A percentile compares a stretch with the other conserved stretches of the same genome.
Evolutionary conservation across 495 filamentous ascomycete species (phyloP).

Genomic region (Xylaria grammica): DNA sequence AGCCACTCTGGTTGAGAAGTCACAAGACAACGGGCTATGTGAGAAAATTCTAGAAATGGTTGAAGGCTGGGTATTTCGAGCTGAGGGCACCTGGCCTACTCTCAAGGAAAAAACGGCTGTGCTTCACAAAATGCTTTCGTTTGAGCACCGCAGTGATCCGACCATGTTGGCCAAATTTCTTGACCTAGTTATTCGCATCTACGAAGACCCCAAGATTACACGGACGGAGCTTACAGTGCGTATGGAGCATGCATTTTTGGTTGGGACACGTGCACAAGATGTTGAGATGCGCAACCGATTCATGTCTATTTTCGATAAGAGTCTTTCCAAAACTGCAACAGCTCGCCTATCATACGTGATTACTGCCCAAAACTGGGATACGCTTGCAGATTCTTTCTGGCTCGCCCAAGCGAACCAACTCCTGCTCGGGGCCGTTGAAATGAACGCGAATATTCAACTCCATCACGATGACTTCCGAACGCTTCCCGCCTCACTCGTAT

Average conservation of each 20-base stretch:
- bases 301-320: constrained; percentile 91
- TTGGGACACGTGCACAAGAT: constrained; percentile 91
- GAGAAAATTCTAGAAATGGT: constrained; percentile 92
- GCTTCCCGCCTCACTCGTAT: constrained; percentile 71
- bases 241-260: constrained; percentile 96
- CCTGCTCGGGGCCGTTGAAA: constrained; percentile 86
- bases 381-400: constrained; percentile 93
- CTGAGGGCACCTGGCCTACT: constrained; percentile 90
- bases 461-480: constrained; percentile 83
- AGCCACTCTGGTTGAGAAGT: constrained; percentile 93
- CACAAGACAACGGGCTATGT: constrained; percentile 80
- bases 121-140: constrained; percentile 94
- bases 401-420: constrained; percentile 91
- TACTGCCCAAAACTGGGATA: constrained; percentile 96
- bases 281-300: constrained; percentile 97
- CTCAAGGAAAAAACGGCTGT: constrained; percentile 98
- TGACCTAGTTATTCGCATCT: constrained; percentile 94
- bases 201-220: constrained; percentile 94
- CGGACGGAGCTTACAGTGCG: constrained; percentile 94
- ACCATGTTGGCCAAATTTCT: constrained; percentile 90
- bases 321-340: constrained; percentile 83
- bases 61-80: constrained; percentile 94
- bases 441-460: constrained; percentile 74
- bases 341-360: constrained; percentile 87
- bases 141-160: constrained; percentile 81